These are phyloP conservation scores for Huntiella decipiens DNA, from an alignment of 2,329 filamentous ascomycete species.

Conservation along the genomic window DNA sequence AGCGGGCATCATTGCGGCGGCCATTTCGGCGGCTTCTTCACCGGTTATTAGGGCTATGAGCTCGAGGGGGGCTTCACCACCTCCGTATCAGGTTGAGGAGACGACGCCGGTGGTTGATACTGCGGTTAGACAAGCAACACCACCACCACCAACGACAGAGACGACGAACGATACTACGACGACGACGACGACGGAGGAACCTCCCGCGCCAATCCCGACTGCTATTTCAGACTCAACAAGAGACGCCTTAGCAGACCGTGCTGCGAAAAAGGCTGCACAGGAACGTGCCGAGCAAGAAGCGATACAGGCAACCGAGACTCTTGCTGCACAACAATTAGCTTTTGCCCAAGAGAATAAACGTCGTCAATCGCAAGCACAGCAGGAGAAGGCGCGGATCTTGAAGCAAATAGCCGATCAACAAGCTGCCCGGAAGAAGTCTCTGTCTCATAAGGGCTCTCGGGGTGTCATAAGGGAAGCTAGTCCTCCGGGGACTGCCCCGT, in stretches of 20 bases:
- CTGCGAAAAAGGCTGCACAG: too few species aligned
- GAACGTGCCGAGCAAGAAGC: too few species aligned
- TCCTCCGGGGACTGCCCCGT: slow-evolving; percentile 6
- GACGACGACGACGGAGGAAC: too few species aligned
- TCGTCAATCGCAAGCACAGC: not conserved
- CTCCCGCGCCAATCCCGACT: not conserved
- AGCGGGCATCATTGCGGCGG: slow-evolving; percentile 10
- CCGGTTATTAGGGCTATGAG: slow-evolving; percentile 9
- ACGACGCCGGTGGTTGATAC: not conserved
- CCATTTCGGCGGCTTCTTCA: slow-evolving; percentile 12
- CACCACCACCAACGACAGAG: too few species aligned
- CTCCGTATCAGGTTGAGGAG: slow-evolving; percentile 9
- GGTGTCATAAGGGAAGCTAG: too few species aligned
- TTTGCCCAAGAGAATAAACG: too few species aligned
- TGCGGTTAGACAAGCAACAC: slow-evolving; percentile 7
- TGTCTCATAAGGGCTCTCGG: too few species aligned
- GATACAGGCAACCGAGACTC: too few species aligned
- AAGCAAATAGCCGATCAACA: not conserved
- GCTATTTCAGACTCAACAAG: not conserved
- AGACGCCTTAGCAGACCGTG: too few species aligned
- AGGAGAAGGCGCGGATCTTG: not conserved
- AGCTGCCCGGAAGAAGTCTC: too few species aligned
- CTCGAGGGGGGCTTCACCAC: slow-evolving; percentile 11
- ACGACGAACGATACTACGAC: too few species aligned
- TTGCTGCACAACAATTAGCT: too few species aligned